phyloP scores from a whole-genome alignment of 441 rosid species.

The Manihot esculenta region DNA sequence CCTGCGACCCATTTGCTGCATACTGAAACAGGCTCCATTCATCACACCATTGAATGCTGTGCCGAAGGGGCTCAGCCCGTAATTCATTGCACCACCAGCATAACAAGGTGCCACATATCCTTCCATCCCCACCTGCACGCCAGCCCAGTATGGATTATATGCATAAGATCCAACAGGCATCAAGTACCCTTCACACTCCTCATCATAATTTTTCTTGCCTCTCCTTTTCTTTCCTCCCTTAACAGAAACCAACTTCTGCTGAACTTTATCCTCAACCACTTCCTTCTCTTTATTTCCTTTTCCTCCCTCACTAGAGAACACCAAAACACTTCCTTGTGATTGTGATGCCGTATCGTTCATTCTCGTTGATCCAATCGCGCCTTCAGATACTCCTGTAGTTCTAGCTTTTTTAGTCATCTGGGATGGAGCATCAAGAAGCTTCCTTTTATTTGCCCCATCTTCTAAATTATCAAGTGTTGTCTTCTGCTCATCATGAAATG shows the following conservation, averaged over 20 bases:
- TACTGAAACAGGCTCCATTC: constrained; percentile 19
- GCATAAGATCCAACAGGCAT: constrained; percentile 62
- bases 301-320: not conserved
- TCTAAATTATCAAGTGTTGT: not conserved
- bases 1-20: not conserved
- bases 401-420: constrained; percentile 39
- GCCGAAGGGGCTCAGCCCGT: constrained; percentile 49
- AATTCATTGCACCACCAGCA: constrained; percentile 39
- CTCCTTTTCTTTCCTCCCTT: constrained; percentile 71
- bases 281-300: too few species aligned
- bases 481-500: too few species aligned
- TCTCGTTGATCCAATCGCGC: constrained; percentile 46
- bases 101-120: constrained; percentile 52
- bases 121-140: constrained; percentile 68
- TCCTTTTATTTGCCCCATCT: not conserved
- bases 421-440: not conserved
- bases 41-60: constrained; percentile 40
- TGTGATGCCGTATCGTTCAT: constrained; percentile 54
- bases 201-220: constrained; percentile 47
- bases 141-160: constrained; percentile 58
- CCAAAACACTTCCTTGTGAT: constrained; percentile 54
- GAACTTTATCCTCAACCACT: constrained; percentile 54
- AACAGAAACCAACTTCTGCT: constrained; percentile 50
- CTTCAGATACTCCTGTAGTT: constrained; percentile 50
- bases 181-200: constrained; percentile 56